Evolutionary conservation across 2,329 filamentous ascomycete genomes (phyloP).

Genomic region (Ceratocystiopsis minuta): DNA sequence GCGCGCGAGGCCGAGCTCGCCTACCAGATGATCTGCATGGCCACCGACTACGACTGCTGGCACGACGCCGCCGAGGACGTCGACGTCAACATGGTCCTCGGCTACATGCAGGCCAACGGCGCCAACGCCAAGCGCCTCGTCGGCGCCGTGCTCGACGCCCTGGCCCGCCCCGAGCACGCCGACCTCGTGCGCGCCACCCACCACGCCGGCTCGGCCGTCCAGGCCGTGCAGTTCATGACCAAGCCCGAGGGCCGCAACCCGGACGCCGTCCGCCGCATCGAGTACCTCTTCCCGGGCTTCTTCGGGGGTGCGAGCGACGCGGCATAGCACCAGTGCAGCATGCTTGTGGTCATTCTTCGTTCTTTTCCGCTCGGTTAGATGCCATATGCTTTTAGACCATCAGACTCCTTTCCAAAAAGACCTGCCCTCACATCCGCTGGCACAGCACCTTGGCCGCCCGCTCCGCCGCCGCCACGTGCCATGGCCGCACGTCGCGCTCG

Average conservation of each 20-base stretch:
- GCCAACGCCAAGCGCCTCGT: slow-evolving; percentile 76
- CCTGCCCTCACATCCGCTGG: slow-evolving; percentile 28
- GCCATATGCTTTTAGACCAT: too few species aligned
- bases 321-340: neutral
- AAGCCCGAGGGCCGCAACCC: slow-evolving; percentile 54
- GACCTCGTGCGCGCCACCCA: slow-evolving; percentile 68
- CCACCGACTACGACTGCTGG: slow-evolving; percentile 99
- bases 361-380: too few species aligned
- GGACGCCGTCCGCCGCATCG: slow-evolving; percentile 61
- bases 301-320: slow-evolving; percentile 21
- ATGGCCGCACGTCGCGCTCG: slow-evolving; percentile 47
- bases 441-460: slow-evolving; percentile 50
- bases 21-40: slow-evolving; percentile 99
- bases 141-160: slow-evolving; percentile 69
- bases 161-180: slow-evolving; percentile 58
- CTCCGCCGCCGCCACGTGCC: slow-evolving; percentile 58
- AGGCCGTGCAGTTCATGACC: slow-evolving; percentile 67
- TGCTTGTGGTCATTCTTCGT: too few species aligned
- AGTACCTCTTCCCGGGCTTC: slow-evolving; percentile 78
- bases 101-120: slow-evolving; percentile 85
- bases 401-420: too few species aligned
- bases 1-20: slow-evolving; percentile 90
- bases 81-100: slow-evolving; percentile 92
- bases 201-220: slow-evolving; percentile 56
- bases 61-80: slow-evolving; percentile 64